Evolutionary conservation across 1,284 basidiomycete genomes (phyloP).

Genomic region (Stygiomarasmius scandens): DNA sequence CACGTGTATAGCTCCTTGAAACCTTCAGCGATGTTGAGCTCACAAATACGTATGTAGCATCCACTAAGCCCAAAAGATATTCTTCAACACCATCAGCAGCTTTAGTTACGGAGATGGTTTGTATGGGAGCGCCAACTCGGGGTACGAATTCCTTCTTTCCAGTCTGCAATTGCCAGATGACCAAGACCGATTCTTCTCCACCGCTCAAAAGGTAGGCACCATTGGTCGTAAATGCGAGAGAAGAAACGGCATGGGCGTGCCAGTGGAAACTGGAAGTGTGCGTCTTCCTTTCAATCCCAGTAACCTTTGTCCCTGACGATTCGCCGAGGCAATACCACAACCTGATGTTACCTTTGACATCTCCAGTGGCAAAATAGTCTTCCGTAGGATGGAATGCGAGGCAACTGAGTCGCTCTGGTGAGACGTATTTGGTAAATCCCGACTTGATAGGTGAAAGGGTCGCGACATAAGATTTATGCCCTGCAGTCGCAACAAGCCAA

Average conservation of each 20-base stretch:
- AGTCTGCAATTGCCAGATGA: constrained; percentile 92
- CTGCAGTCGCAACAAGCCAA: constrained; percentile 83
- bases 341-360: constrained; percentile 82
- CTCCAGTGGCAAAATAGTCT: constrained; percentile 94
- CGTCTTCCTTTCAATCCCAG: constrained; percentile 69
- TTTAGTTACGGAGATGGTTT: constrained; percentile 65
- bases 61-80: constrained; percentile 82
- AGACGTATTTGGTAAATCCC: constrained; percentile 87
- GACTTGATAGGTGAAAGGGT: constrained; percentile 53
- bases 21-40: constrained; percentile 74
- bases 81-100: constrained; percentile 70
- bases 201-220: constrained; percentile 94
- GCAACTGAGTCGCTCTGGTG: constrained; percentile 80
- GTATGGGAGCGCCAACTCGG: constrained; percentile 86
- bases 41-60: constrained; percentile 84
- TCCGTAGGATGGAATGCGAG: constrained; percentile 89
- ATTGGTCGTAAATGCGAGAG: constrained; percentile 86
- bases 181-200: constrained; percentile 94
- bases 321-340: constrained; percentile 91
- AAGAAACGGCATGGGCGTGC: constrained; percentile 96
- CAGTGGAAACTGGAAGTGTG: constrained; percentile 92
- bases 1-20: constrained; percentile 75
- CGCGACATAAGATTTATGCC: constrained; percentile 83
- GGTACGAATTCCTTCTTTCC: constrained; percentile 91
- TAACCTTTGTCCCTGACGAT: constrained; percentile 48